Percentiles rank a stretch among this genome's conserved stretches.
Evolutionary conservation across 1,284 basidiomycete species (phyloP).

Genomic region (Microbotryum intermedium): DNA sequence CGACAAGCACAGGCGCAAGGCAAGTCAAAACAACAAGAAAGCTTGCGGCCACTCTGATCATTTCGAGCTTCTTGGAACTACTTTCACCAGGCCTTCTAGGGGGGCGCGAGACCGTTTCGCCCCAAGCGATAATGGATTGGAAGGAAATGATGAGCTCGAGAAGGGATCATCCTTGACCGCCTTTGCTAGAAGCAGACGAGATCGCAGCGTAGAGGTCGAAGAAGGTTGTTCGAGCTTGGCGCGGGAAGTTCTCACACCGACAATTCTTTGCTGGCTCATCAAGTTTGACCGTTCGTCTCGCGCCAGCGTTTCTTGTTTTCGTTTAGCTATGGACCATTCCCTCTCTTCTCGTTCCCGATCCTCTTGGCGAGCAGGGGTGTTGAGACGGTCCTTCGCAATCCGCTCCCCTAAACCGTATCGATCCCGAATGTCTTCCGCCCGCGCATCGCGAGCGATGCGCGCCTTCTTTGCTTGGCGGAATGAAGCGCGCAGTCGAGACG

Average conservation of each 20-base stretch:
- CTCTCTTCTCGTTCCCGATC: slow-evolving; percentile 49
- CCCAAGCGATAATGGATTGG: not conserved
- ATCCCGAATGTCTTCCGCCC: slow-evolving; percentile 11
- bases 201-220: too few species aligned
- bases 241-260: not conserved
- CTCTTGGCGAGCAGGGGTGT: slow-evolving; percentile 33
- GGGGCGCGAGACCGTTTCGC: too few species aligned
- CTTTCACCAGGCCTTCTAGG: too few species aligned
- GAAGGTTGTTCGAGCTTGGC: not conserved
- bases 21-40: too few species aligned
- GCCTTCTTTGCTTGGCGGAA: slow-evolving; percentile 77
- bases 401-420: slow-evolving; percentile 63
- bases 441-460: slow-evolving; percentile 9
- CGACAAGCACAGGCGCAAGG: too few species aligned
- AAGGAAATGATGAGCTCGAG: not conserved
- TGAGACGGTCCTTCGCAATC: slow-evolving; percentile 44
- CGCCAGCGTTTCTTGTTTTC: slow-evolving; percentile 49
- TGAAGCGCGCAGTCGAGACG: slow-evolving; percentile 59
- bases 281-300: slow-evolving; percentile 4
- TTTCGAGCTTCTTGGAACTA: too few species aligned
- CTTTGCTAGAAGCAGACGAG: too few species aligned
- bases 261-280: not conserved
- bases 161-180: not conserved
- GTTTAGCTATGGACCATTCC: slow-evolving; percentile 50
- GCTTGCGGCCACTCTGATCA: too few species aligned